Evolutionary conservation across 352 stramenopile species (phyloP).

Genomic region (Halophytophthora polymorphica): DNA sequence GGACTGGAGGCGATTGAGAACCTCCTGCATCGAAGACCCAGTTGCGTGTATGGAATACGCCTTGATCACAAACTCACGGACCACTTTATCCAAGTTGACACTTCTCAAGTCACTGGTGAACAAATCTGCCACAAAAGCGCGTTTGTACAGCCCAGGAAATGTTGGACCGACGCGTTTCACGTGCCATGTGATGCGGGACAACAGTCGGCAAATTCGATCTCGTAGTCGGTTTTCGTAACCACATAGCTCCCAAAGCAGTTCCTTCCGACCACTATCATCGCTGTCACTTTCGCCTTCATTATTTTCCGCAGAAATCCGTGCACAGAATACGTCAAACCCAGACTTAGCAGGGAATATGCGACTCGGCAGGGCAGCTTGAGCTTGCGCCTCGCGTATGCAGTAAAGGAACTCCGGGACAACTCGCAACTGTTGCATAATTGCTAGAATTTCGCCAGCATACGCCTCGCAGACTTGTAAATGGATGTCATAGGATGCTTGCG

Average conservation of each 20-base stretch:
- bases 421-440: constrained; percentile 21
- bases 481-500: constrained; percentile 1
- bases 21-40: neutral
- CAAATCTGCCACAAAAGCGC: constrained; percentile 7
- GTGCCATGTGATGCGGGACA: constrained; percentile 19
- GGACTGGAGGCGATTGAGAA: constrained; percentile 5
- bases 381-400: constrained; percentile 6
- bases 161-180: constrained; percentile 4
- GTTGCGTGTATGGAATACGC: neutral
- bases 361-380: neutral
- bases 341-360: neutral
- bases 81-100: neutral
- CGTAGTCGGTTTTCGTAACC: constrained; percentile 4
- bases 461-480: constrained; percentile 25
- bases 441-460: constrained; percentile 26
- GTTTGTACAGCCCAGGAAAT: constrained; percentile 1
- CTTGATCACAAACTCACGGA: constrained; percentile 10
- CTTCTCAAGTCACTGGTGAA: constrained; percentile 2
- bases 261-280: neutral
- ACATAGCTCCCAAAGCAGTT: constrained; percentile 11
- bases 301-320: neutral
- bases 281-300: neutral
- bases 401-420: constrained; percentile 21
- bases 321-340: constrained; percentile 5
- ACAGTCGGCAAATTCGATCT: constrained; percentile 13